phyloP scores from a whole-genome alignment of 1,284 basidiomycete species.

The Cutaneotrichosporon sp. region DNA sequence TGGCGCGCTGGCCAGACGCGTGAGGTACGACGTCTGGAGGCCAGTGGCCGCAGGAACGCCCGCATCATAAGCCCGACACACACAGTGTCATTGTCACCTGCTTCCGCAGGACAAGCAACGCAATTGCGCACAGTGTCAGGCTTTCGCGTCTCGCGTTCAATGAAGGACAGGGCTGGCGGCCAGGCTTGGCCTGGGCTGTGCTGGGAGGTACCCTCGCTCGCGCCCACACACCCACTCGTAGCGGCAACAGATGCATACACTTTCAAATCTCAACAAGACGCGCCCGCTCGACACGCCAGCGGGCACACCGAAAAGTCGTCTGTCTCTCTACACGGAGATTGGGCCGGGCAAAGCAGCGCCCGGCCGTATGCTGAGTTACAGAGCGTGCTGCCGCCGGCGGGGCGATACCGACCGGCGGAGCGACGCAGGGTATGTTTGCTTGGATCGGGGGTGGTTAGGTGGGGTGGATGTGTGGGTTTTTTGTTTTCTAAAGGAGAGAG shows the following conservation, averaged over 20 bases:
- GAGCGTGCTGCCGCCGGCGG: constrained; percentile 1
- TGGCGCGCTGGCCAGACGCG: too few relatives aligned
- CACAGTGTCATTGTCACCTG: too few relatives aligned
- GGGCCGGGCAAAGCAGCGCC: constrained; percentile 2
- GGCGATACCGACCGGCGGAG: neutral
- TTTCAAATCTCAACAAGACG: constrained; percentile 27
- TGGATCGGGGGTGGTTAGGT: too few relatives aligned
- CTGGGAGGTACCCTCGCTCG: too few relatives aligned
- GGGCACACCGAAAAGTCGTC: constrained; percentile 21
- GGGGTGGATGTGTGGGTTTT: neutral
- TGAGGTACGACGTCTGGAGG: too few relatives aligned
- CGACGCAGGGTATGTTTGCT: constrained; percentile 13
- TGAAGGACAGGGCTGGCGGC: too few relatives aligned
- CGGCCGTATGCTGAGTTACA: constrained; percentile 23
- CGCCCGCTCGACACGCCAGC: constrained; percentile 19
- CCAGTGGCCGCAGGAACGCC: too few relatives aligned
- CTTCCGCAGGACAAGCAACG: too few relatives aligned
- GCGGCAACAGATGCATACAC: constrained; percentile 24
- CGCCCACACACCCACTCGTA: neutral
- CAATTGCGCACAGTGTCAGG: too few relatives aligned
- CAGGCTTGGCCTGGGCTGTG: too few relatives aligned
- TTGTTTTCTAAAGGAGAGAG: neutral
- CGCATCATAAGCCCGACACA: too few relatives aligned
- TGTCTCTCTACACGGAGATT: constrained; percentile 21
- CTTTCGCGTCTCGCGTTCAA: too few relatives aligned